Conservation (phyloP, 805 yeast species). For the Dipodascus albidus region DNA sequence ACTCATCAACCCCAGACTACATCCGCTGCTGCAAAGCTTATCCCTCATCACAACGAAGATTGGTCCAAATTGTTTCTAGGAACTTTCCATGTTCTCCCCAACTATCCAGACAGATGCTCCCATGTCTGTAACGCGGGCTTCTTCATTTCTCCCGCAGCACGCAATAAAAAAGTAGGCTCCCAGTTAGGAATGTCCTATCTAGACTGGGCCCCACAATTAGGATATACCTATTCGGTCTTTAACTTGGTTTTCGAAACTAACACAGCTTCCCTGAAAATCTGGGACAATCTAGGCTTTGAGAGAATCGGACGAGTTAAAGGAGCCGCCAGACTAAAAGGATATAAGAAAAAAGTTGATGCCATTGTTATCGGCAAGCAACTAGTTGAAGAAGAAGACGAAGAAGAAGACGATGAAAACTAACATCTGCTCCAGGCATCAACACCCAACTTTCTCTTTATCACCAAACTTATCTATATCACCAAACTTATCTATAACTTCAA, state of each 20-base stretch:
- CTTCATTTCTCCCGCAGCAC: constrained; percentile 42
- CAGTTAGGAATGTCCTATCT: constrained; percentile 60
- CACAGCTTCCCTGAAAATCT: constrained; percentile 58
- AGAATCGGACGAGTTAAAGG: constrained; percentile 62
- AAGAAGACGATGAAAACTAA: too few species aligned
- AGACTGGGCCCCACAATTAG: constrained; percentile 63
- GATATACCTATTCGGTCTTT: constrained; percentile 75
- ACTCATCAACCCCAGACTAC: constrained; percentile 2
- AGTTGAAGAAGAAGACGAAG: background rate
- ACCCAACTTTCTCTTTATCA: too few species aligned
- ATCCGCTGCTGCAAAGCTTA: background rate
- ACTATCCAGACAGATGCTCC: constrained; percentile 72
- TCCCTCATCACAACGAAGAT: constrained; percentile 20
- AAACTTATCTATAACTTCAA: too few species aligned
- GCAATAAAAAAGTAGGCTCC: constrained; percentile 64
- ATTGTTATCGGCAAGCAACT: constrained; percentile 62
- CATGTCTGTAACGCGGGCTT: constrained; percentile 88
- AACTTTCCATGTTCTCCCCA: constrained; percentile 73
- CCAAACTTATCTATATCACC: too few species aligned
- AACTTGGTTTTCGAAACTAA: constrained; percentile 80
- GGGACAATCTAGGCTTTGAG: constrained; percentile 79
- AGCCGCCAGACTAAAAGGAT: constrained; percentile 65
- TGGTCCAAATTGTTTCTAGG: constrained; percentile 52
- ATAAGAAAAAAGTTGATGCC: constrained; percentile 59
- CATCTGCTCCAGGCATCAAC: too few species aligned